phyloP scores from a whole-genome alignment of 2,329 filamentous ascomycete species.

The Sclerotinia minor region DNA sequence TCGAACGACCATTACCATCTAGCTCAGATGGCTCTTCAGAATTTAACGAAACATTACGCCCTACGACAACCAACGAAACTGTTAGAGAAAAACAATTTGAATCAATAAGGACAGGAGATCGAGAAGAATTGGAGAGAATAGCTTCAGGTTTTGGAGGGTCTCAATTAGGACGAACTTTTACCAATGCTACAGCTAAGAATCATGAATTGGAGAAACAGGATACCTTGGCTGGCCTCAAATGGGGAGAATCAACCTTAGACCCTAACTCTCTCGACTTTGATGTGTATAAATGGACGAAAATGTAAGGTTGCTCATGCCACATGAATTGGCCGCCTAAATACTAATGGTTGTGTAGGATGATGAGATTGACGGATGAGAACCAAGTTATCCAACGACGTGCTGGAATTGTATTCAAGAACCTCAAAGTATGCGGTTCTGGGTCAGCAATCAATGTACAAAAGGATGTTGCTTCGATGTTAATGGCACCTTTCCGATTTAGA shows the following conservation, averaged over 20 bases:
- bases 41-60: constrained; percentile 20
- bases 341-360: constrained; percentile 30
- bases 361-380: constrained; percentile 53
- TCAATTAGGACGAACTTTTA: constrained; percentile 26
- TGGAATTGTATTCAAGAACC: constrained; percentile 63
- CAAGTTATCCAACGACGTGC: constrained; percentile 55
- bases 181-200: neutral
- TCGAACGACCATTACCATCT: neutral
- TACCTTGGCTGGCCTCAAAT: constrained; percentile 43
- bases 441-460: constrained; percentile 67
- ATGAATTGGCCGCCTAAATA: neutral
- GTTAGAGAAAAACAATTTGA: constrained; percentile 32
- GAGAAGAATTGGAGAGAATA: constrained; percentile 36
- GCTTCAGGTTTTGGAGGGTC: constrained; percentile 34
- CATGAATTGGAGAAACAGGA: constrained; percentile 31
- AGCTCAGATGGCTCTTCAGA: constrained; percentile 26
- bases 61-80: constrained; percentile 29
- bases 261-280: constrained; percentile 46
- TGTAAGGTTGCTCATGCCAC: constrained; percentile 27
- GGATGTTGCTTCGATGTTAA: constrained; percentile 61
- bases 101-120: constrained; percentile 35
- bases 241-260: constrained; percentile 53
- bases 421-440: constrained; percentile 67
- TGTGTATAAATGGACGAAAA: constrained; percentile 34
- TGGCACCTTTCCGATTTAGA: constrained; percentile 57